Evolutionary conservation across 2,329 filamentous ascomycete genomes (phyloP).

Genomic region (Botrytis medusae): DNA sequence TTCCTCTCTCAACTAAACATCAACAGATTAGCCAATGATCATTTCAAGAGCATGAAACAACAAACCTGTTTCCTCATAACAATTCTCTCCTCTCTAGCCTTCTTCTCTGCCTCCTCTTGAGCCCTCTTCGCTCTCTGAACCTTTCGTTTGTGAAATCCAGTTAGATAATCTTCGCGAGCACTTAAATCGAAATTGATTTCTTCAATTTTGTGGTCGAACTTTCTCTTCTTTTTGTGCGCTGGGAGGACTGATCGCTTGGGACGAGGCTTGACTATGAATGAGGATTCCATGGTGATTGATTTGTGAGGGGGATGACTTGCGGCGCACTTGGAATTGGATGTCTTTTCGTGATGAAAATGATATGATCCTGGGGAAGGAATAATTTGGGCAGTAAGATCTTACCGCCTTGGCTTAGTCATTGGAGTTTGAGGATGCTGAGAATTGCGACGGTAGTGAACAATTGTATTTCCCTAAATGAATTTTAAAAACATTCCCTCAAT

Average conservation of each 20-base stretch:
- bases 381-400: slow-evolving; percentile 15
- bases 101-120: slow-evolving; percentile 75
- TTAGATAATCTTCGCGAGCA: slow-evolving; percentile 83
- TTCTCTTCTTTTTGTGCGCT: slow-evolving; percentile 65
- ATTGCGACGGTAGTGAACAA: not conserved
- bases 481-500: not conserved
- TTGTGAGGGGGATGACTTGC: slow-evolving; percentile 9
- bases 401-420: slow-evolving; percentile 10
- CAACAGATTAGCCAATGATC: slow-evolving; percentile 23
- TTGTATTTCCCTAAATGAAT: not conserved
- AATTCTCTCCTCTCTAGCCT: slow-evolving; percentile 74
- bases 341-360: slow-evolving; percentile 5
- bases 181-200: slow-evolving; percentile 82
- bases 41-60: slow-evolving; percentile 2
- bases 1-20: slow-evolving; percentile 72
- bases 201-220: slow-evolving; percentile 57
- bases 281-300: slow-evolving; percentile 27
- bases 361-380: slow-evolving; percentile 21
- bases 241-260: slow-evolving; percentile 58
- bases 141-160: slow-evolving; percentile 96
- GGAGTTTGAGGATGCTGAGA: not conserved
- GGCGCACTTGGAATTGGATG: slow-evolving; percentile 8
- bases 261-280: slow-evolving; percentile 58
- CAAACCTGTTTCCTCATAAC: slow-evolving; percentile 72
- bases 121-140: slow-evolving; percentile 80